phyloP scores from a whole-genome alignment of 2,329 filamentous ascomycete species.

The Claviceps sp. region DNA sequence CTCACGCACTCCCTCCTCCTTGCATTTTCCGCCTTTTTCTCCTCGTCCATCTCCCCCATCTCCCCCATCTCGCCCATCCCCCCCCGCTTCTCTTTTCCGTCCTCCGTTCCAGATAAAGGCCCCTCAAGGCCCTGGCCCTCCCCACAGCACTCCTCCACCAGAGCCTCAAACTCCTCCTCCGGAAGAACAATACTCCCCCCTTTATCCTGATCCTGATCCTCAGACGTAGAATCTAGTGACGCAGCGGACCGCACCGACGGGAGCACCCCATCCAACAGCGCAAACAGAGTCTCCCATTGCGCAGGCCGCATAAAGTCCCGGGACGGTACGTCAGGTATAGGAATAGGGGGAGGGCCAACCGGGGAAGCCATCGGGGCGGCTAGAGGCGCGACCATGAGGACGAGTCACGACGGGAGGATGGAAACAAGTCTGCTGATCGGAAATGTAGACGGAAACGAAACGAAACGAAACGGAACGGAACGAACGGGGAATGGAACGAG shows the following conservation, averaged over 20 bases:
- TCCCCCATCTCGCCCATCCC: too few species aligned
- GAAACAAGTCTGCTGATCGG: too few species aligned
- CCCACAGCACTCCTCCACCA: conserved; percentile 23
- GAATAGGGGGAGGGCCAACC: conserved; percentile 5
- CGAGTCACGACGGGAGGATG: too few species aligned
- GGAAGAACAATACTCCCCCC: conserved; percentile 21
- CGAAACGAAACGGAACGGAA: too few species aligned
- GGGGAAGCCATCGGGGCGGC: too few species aligned
- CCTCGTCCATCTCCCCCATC: too few species aligned
- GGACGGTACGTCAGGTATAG: conserved; percentile 15
- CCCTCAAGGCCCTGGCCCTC: conserved; percentile 20
- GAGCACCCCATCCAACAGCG: conserved; percentile 44
- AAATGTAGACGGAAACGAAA: too few species aligned
- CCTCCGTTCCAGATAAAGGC: conserved; percentile 16
- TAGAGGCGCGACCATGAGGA: too few species aligned
- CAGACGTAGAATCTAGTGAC: conserved; percentile 9
- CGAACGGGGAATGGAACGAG: too few species aligned
- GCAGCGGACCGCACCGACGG: conserved; percentile 39
- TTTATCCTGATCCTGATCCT: conserved; percentile 20
- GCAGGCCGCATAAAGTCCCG: conserved; percentile 27
- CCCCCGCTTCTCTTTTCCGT: too few species aligned
- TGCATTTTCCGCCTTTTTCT: too few species aligned
- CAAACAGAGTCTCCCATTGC: conserved; percentile 41
- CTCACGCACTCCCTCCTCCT: conserved; percentile 27
- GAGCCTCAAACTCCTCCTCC: conserved; percentile 34